Evolutionary conservation across 768 basidiomycete species (phyloP).

Genomic region (Suillus alpinus): DNA sequence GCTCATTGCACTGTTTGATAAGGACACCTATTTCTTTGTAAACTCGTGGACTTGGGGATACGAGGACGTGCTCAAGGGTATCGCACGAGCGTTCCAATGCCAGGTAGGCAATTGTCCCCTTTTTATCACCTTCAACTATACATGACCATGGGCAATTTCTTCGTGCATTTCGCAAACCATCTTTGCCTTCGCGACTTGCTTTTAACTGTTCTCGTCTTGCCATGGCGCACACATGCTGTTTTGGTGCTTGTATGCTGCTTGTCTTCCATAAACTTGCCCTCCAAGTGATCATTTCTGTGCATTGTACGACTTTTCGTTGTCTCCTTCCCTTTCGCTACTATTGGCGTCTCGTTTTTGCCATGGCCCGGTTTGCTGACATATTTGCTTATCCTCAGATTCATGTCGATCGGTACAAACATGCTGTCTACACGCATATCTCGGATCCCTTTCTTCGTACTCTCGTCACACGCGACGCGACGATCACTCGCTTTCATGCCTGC

Average conservation of each 20-base stretch:
- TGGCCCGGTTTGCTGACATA: not conserved
- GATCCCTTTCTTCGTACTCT: constrained; percentile 64
- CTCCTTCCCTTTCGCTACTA: not conserved
- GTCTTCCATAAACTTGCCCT: not conserved
- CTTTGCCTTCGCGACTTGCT: not conserved
- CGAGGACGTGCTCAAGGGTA: constrained; percentile 81
- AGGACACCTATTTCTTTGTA: constrained; percentile 75
- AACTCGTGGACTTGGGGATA: constrained; percentile 98
- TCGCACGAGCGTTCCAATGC: constrained; percentile 63
- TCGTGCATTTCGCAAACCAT: not conserved
- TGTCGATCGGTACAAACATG: constrained; percentile 83
- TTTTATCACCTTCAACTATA: constrained; percentile 5
- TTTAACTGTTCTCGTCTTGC: not conserved
- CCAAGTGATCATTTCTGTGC: not conserved
- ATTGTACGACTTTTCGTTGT: not conserved
- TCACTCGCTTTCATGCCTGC: constrained; percentile 90
- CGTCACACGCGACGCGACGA: constrained; percentile 54
- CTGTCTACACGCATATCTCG: constrained; percentile 53
- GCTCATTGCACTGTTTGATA: constrained; percentile 67
- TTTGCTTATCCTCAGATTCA: constrained; percentile 58
- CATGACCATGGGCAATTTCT: not conserved
- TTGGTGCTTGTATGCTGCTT: not conserved
- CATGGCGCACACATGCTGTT: not conserved
- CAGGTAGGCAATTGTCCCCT: constrained; percentile 38
- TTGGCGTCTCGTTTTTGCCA: constrained; percentile 1